Base-by-base conservation (phyloP, 306 rosid genomes). In the Trifolium subterraneum region DNA sequence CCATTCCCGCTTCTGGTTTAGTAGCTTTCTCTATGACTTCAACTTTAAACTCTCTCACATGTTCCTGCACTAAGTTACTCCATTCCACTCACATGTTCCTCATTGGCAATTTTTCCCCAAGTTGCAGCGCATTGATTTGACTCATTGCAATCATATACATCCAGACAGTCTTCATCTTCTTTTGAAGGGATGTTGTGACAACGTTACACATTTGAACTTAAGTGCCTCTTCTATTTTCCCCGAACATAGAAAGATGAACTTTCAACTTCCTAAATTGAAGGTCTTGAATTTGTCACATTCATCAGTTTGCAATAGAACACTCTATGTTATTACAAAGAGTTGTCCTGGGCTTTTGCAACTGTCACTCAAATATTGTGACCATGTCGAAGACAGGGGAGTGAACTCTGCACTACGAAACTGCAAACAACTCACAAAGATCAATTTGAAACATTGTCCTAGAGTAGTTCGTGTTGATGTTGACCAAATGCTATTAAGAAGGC, bases 361-460 rank as follows among this genome's bases (percentile, higher is more conserved):
- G 76, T 71, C 82, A 25, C 70, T 93, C 42, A 44, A 61, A 14
- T 63, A 74, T 60, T 87, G 96, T 72, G 42, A 42, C 25, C 12
- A 54, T 55, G 85, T 93, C 61, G 89, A 90, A 10, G 54, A 23
- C 4, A 70, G 81, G n/a, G 97, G 98, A 55, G 84, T 83, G 79
- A 81, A 68, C 81, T 75, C 75, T 31, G 87, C 89, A 31, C 82
- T 85, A 23, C 33, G 42, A 73, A 83, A 78, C 31, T 93, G 96
- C 86, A 81, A 31, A 64, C 16, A 63, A 70, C 36, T 93, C 79
- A 84, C 81, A 83, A 84, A 84, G 86, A 82, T 93, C 65, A 82
- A 85, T 80, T 79, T 93, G 64, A 73, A 56, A 76, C 25, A 35
- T 18, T 90, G 96, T 75, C 5, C 38, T 29, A 56, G 56, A 8